Base-by-base conservation (phyloP, 208 protist species). In the Lotmaria passim region DNA sequence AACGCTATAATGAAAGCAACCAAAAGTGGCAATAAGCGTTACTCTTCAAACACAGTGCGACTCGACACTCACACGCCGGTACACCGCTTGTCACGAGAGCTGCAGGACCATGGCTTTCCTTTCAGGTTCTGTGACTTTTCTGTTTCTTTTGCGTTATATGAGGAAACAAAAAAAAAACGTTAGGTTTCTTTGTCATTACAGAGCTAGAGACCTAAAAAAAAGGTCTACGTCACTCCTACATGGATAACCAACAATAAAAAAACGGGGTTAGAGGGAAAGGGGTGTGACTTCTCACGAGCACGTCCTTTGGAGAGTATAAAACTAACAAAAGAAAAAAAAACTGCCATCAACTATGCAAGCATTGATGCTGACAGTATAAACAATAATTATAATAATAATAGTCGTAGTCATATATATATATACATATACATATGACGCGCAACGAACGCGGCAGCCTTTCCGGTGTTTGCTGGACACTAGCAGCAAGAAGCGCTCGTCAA, bases 381-480 rank as follows among this genome's bases (percentile, higher is more conserved):
- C 12, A 48, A 48, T 48, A 48, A 48, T 48, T n/a, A 12, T 39
- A 48, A 48, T 48, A 48, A 48, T 48, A 52, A 30, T 52, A 52
- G 47, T 10, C 8, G 47, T 52, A 21, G 47, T 21, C 5, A 15
- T 46, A 46, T 10, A 7, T 21, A 15, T 15, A 3, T 46, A 15
- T 19, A 19, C n/a, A n/a, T n/a, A 19, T 19, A 19, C 51, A 26
- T 39, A 34, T 41, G 41, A 46, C 41, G 31, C 28, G 11, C 28
- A 10, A 12, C 14, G 21, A 30, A 4, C 14, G 46, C 17, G 28
- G 31, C 51, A 41, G 11, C 46, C 10, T 6, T 51, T 12, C 6
- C 46, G 10, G n/a, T 28, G 21, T 30, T 51, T 51, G 46, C 46
- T 4, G 28, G 10, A 21, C 46, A 51, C 46, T 21, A 30, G 21